Evolutionary conservation across 2,329 filamentous ascomycete genomes (phyloP), one percentile per base, ranked within the genome.

Genomic region (Fusarium nygamai): DNA sequence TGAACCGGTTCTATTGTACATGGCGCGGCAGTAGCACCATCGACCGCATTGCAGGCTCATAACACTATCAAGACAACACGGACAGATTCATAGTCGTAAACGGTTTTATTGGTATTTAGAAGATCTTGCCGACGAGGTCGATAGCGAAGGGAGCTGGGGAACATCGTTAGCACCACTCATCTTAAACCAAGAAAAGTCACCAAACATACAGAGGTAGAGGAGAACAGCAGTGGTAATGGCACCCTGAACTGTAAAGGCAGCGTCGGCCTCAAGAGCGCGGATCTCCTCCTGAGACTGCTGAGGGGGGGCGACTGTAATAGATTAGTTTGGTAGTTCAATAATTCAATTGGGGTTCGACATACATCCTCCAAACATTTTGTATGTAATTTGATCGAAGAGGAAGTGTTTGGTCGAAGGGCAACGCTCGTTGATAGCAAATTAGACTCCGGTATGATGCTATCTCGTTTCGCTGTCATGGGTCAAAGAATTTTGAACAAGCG

Each of bases 161-260:
- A 24, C 5, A 41, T 24, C 39, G 46, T 78, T 64, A 78, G 73
- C 38, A 29, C 38, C 10, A 14, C 11, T 6, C 16, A 41, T 7
- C 1, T 16, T 5, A 33, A 16, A 13, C 9, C 14, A 31, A 10
- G 12, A 43, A 12, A 8, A 8, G 6, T 5, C 5, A 3, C 12
- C 19, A 6, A 14, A 81, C 92, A 65, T 90, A 96, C 94, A 94
- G 69, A 96, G 85, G 81, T 96, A 96, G 56, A 96, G 88, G 57
- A 93, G 83, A 44, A 92, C 86, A 72, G 91, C 91, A 22, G 90
- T 90, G 44, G 89, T 88, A 63, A 92, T 81, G 71, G 92, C 92
- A 78, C 87, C 88, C 85, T 93, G 91, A 76, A 96, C 86, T 58
- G 91, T 92, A 76, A 88, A 86, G 79, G 85, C 86, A 58, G 93